Conservation (phyloP, 129 eudicot species). For the Rutidosis leptorrhynchoides region DNA sequence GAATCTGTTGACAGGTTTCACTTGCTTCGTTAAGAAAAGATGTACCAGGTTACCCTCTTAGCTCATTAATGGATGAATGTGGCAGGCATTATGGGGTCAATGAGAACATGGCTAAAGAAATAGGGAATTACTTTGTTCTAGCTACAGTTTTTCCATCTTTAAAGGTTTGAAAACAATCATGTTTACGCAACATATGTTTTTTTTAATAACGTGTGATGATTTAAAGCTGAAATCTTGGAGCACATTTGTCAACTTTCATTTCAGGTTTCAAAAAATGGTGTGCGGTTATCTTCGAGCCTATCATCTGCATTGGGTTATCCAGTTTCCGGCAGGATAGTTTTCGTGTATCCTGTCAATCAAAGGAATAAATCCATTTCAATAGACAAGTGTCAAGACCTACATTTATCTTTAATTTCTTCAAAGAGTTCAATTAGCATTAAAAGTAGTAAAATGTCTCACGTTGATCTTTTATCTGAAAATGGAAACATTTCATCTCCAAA, state of each 20-base stretch:
- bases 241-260: background rate
- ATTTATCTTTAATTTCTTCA: slow-evolving; percentile 46
- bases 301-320: slow-evolving; percentile 77
- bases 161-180: slow-evolving; percentile 56
- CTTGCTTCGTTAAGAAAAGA: slow-evolving; percentile 49
- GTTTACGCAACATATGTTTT: background rate
- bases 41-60: slow-evolving; percentile 40
- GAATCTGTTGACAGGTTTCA: slow-evolving; percentile 57
- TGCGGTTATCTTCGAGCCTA: slow-evolving; percentile 67
- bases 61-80: slow-evolving; percentile 56
- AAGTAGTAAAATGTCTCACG: slow-evolving; percentile 14
- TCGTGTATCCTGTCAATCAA: slow-evolving; percentile 59
- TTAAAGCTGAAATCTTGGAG: background rate
- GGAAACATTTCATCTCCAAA: slow-evolving; percentile 58
- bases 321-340: slow-evolving; percentile 54
- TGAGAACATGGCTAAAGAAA: slow-evolving; percentile 36
- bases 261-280: slow-evolving; percentile 71
- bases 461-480: slow-evolving; percentile 34
- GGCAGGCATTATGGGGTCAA: slow-evolving; percentile 44
- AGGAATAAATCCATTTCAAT: slow-evolving; percentile 36
- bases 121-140: slow-evolving; percentile 69
- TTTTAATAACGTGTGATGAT: background rate
- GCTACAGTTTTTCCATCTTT: slow-evolving; percentile 77
- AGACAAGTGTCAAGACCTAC: slow-evolving; percentile 53
- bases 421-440: slow-evolving; percentile 30